Evolutionary conservation across 23 red algal species (phyloP).

Genomic region (Gracilaria domingensis): DNA sequence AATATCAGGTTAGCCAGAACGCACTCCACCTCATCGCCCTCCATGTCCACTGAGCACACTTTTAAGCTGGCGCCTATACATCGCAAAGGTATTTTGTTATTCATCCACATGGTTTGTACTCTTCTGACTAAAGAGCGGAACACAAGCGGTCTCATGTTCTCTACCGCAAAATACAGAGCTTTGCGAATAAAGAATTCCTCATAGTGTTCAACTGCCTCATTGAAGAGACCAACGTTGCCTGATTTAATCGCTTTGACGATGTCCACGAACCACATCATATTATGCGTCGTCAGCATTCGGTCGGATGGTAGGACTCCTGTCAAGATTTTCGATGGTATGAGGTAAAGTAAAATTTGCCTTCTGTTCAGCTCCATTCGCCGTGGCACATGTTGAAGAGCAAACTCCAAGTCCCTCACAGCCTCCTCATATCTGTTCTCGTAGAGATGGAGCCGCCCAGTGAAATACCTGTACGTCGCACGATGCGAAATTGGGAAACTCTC

Average conservation of each 20-base stretch:
- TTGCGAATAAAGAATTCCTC: constrained; percentile 84
- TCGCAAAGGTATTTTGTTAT: constrained; percentile 64
- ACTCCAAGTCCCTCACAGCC: constrained; percentile 76
- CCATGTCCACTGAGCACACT: constrained; percentile 66
- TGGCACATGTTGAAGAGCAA: constrained; percentile 65
- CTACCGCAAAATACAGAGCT: constrained; percentile 80
- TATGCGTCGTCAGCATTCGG: constrained; percentile 53
- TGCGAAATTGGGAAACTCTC: constrained; percentile 81
- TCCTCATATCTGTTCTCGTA: constrained; percentile 85
- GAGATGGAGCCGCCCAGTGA: constrained; percentile 80
- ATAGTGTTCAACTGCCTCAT: constrained; percentile 52
- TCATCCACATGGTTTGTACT: constrained; percentile 23
- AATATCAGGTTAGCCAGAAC: constrained; percentile 91
- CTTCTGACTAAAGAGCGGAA: constrained; percentile 69
- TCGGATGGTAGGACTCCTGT: constrained; percentile 71
- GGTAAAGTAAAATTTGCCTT: constrained; percentile 79
- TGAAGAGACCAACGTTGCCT: constrained; percentile 77
- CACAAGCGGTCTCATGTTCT: constrained; percentile 83
- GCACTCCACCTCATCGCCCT: constrained; percentile 90
- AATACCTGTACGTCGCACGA: constrained; percentile 91
- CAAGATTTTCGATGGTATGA: constrained; percentile 84
- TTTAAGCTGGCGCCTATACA: constrained; percentile 42
- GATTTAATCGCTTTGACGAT: constrained; percentile 60
- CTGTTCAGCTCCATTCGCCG: constrained; percentile 52
- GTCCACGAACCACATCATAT: constrained; percentile 72